These are phyloP conservation scores for Rhizopogon parksii DNA, from an alignment of 1,284 basidiomycete genomes.

Conservation along the genomic window DNA sequence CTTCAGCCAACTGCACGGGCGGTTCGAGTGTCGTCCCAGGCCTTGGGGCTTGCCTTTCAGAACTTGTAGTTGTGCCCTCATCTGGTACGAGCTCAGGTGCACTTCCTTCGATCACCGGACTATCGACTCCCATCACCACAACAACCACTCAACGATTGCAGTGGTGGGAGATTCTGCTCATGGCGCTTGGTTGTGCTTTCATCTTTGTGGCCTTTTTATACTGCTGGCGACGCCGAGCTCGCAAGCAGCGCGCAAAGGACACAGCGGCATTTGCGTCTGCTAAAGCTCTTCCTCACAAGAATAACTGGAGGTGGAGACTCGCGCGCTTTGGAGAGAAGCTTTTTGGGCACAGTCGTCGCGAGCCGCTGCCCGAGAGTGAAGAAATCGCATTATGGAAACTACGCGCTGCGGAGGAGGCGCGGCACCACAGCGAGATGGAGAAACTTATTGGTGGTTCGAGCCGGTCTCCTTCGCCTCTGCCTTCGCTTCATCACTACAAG, in stretches of 20 bases:
- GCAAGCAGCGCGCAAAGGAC: slow-evolving; percentile 55
- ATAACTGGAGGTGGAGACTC: slow-evolving; percentile 49
- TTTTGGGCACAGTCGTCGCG: slow-evolving; percentile 42
- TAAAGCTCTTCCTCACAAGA: slow-evolving; percentile 43
- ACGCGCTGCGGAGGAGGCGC: slow-evolving; percentile 42
- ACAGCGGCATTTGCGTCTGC: slow-evolving; percentile 60
- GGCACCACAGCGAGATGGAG: slow-evolving; percentile 43
- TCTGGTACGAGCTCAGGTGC: slow-evolving; percentile 39
- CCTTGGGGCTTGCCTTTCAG: slow-evolving; percentile 70
- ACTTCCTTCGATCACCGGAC: slow-evolving; percentile 50
- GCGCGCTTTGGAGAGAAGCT: slow-evolving; percentile 49
- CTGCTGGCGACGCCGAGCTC: slow-evolving; percentile 61
- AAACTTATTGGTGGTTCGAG: slow-evolving; percentile 41
- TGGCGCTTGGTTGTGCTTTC: slow-evolving; percentile 72
- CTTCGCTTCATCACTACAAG: slow-evolving; percentile 28
- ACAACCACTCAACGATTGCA: slow-evolving; percentile 34
- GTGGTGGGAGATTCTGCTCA: slow-evolving; percentile 80
- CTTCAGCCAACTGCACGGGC: slow-evolving; percentile 49
- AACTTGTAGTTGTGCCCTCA: slow-evolving; percentile 53
- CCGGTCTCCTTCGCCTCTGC: slow-evolving; percentile 33
- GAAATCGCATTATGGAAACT: slow-evolving; percentile 40
- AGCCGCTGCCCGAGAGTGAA: slow-evolving; percentile 28
- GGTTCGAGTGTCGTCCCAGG: slow-evolving; percentile 51
- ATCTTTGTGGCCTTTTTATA: slow-evolving; percentile 62
- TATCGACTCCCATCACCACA: slow-evolving; percentile 39